Evolutionary conservation across 441 rosid genomes (phyloP).

Genomic region (Euphorbia celastroides): DNA sequence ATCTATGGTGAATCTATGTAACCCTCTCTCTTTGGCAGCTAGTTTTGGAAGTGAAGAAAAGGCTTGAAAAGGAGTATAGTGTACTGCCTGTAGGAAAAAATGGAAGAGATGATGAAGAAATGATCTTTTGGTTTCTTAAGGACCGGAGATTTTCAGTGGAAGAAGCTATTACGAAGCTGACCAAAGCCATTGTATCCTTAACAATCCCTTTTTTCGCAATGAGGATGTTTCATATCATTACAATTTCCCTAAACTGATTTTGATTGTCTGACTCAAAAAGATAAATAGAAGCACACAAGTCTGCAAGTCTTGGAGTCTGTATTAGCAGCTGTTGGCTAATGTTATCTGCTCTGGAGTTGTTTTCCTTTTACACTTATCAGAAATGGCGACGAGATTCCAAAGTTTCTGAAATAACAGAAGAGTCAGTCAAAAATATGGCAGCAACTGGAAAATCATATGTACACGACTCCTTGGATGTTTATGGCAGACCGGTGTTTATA

Average conservation of each 20-base stretch:
- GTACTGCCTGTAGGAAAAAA: slow-evolving; percentile 73
- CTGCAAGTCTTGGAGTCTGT: neutral
- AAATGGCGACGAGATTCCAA: slow-evolving; percentile 84
- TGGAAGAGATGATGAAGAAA: slow-evolving; percentile 92
- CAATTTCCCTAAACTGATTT: neutral
- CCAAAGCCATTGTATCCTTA: slow-evolving; percentile 84
- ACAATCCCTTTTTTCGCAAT: neutral
- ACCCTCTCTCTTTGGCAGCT: slow-evolving; percentile 32
- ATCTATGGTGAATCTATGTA: neutral
- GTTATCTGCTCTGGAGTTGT: slow-evolving; percentile 5
- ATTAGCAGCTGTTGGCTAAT: neutral
- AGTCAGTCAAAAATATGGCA: slow-evolving; percentile 50
- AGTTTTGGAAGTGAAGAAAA: slow-evolving; percentile 68
- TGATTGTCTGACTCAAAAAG: neutral
- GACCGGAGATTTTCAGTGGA: slow-evolving; percentile 69
- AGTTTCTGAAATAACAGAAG: slow-evolving; percentile 62
- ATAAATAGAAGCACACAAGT: neutral
- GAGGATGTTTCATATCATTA: neutral
- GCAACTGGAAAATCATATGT: slow-evolving; percentile 77
- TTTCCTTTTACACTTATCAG: slow-evolving; percentile 41
- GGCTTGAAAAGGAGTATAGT: slow-evolving; percentile 51
- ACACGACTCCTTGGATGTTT: slow-evolving; percentile 65
- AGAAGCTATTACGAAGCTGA: slow-evolving; percentile 54
- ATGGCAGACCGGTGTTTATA: slow-evolving; percentile 67
- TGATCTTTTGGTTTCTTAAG: slow-evolving; percentile 85